A percentile compares a stretch with the other conserved stretches of the same genome.
Conservation (phyloP, 495 filamentous ascomycete genomes). For the Penicillium robsamsonii region DNA sequence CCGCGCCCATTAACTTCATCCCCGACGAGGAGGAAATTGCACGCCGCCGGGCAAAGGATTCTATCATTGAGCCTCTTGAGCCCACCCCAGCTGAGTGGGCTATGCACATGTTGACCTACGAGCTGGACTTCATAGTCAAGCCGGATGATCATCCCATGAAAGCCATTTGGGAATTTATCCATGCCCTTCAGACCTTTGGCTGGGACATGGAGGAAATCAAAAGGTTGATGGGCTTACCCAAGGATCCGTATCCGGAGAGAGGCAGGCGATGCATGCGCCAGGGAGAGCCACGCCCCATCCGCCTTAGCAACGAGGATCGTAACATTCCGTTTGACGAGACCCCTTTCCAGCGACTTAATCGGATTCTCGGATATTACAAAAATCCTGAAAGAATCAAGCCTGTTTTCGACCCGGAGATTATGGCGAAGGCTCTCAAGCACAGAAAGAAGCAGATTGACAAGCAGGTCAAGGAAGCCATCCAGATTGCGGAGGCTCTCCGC, state of each 20-base stretch:
- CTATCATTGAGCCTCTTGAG: background rate
- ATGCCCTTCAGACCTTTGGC: background rate
- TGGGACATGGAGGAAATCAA: conserved; percentile 5
- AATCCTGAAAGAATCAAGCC: background rate
- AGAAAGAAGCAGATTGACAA: too few species aligned
- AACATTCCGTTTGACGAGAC: background rate
- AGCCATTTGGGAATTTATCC: background rate
- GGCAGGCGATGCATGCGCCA: too few species aligned
- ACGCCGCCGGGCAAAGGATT: background rate
- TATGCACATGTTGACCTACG: background rate
- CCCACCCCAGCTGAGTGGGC: background rate
- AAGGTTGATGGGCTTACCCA: conserved; percentile 12
- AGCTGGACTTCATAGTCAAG: background rate
- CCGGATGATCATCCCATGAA: background rate
- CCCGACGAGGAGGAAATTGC: conserved; percentile 14
- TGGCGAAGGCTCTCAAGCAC: too few species aligned
- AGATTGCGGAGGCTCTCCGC: too few species aligned
- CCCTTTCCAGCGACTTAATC: background rate
- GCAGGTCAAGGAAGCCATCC: too few species aligned
- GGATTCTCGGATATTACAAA: background rate
- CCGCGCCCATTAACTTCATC: conserved; percentile 25
- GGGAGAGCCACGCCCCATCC: background rate
- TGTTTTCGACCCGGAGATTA: background rate
- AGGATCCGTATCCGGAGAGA: background rate
- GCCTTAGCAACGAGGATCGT: background rate